A percentile compares a stretch with the other conserved stretches of the same genome.
These are phyloP conservation scores for Flaveria robusta DNA, from an alignment of 129 eudicot species.

Conservation along the genomic window DNA sequence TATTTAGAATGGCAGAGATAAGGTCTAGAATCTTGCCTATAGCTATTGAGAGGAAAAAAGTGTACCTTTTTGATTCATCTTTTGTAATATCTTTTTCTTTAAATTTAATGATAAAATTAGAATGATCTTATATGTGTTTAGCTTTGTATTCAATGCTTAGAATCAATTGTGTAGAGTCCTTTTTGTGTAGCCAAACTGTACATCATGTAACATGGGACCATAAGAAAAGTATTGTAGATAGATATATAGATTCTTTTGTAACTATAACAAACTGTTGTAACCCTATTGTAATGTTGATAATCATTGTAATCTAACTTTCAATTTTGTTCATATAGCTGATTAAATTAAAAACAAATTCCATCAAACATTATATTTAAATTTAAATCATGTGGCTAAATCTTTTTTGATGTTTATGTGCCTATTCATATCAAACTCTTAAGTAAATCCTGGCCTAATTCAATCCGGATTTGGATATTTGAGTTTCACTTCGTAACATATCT, in stretches of 20 bases:
- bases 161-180: conserved; percentile 7
- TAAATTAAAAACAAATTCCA: neutral
- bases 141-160: conserved; percentile 7
- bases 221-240: neutral
- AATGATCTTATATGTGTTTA: conserved; percentile 19
- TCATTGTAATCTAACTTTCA: neutral
- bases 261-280: neutral
- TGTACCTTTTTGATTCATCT: conserved; percentile 12
- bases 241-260: neutral
- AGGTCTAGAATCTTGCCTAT: conserved; percentile 11
- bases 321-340: neutral
- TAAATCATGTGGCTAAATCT: neutral
- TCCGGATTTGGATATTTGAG: conserved; percentile 1
- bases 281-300: neutral
- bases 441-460: conserved; percentile 1
- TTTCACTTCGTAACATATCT: conserved; percentile 14
- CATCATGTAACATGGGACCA: conserved; percentile 14
- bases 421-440: neutral
- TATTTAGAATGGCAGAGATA: conserved; percentile 19
- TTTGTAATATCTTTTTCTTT: conserved; percentile 13
- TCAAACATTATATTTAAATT: too few species aligned
- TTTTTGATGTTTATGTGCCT: neutral
- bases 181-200: neutral
- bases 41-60: conserved; percentile 19
- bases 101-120: conserved; percentile 7